Percentiles rank a stretch among this genome's conserved stretches.
Conservation (phyloP, 257 asterid genomes). For the Mitragyna speciosa region DNA sequence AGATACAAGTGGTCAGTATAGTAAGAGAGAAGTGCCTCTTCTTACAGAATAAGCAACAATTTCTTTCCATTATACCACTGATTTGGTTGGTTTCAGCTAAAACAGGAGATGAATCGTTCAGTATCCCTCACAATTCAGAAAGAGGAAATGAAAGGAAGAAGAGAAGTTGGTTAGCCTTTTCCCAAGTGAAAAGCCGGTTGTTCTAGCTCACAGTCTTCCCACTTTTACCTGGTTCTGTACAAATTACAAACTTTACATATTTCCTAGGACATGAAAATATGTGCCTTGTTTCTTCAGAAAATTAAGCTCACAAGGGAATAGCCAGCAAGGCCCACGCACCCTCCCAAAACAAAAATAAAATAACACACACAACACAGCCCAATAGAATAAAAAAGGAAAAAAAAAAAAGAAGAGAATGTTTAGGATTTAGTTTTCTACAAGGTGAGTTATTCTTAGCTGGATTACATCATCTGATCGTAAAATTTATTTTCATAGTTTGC, state of each 20-base stretch:
- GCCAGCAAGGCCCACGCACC: no score
- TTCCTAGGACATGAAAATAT: background rate
- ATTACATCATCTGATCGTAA: no score
- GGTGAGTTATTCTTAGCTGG: no score
- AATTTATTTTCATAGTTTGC: no score
- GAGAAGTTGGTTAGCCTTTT: background rate
- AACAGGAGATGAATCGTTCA: background rate
- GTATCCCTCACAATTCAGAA: background rate
- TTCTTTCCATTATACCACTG: background rate
- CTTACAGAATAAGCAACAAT: background rate
- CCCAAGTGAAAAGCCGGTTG: background rate
- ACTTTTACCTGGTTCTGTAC: background rate
- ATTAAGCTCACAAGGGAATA: no score
- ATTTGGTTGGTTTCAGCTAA: background rate
- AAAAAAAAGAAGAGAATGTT: no score
- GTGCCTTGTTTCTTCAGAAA: background rate
- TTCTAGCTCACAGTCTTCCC: background rate
- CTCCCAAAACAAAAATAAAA: no score
- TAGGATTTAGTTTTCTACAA: no score
- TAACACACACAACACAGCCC: no score
- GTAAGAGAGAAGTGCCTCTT: background rate
- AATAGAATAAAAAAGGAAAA: no score
- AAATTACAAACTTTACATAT: background rate
- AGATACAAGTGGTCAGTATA: no score
- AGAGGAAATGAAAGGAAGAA: background rate